These are phyloP conservation scores for Flammula alnicola DNA, from an alignment of 1,284 basidiomycete species.

Conservation along the genomic window DNA sequence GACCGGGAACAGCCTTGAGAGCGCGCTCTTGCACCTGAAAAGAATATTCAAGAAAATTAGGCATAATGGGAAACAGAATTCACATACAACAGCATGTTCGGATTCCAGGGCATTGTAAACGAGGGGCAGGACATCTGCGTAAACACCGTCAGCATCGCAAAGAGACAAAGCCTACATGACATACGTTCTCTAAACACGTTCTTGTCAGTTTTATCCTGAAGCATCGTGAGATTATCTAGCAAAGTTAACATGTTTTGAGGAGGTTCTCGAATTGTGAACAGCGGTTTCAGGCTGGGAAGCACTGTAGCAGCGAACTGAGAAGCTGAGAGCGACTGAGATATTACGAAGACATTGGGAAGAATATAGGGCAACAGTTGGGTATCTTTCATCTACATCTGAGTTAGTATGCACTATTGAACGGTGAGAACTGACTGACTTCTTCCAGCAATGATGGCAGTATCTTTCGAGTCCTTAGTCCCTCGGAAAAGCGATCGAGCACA, in stretches of 20 bases:
- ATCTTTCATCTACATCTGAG: slow-evolving; percentile 82
- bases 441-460: slow-evolving; percentile 94
- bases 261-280: slow-evolving; percentile 93
- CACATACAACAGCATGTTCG: slow-evolving; percentile 78
- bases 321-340: slow-evolving; percentile 79
- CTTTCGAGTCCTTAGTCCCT: slow-evolving; percentile 86
- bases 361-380: slow-evolving; percentile 91
- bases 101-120: slow-evolving; percentile 96
- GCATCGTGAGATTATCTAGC: slow-evolving; percentile 86
- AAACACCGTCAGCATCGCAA: slow-evolving; percentile 1
- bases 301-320: slow-evolving; percentile 84
- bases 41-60: not conserved
- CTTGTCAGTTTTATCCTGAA: slow-evolving; percentile 92
- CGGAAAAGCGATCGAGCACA: slow-evolving; percentile 88
- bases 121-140: slow-evolving; percentile 88
- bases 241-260: slow-evolving; percentile 96
- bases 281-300: slow-evolving; percentile 86
- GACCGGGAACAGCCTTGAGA: slow-evolving; percentile 80
- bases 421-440: slow-evolving; percentile 61
- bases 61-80: not conserved
- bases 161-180: slow-evolving; percentile 32
- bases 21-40: slow-evolving; percentile 91
- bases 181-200: slow-evolving; percentile 86
- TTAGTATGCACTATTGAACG: not conserved
- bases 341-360: slow-evolving; percentile 96